Base-by-base conservation (phyloP, 2,329 filamentous ascomycete genomes). In the Exophiala aquamarina region DNA sequence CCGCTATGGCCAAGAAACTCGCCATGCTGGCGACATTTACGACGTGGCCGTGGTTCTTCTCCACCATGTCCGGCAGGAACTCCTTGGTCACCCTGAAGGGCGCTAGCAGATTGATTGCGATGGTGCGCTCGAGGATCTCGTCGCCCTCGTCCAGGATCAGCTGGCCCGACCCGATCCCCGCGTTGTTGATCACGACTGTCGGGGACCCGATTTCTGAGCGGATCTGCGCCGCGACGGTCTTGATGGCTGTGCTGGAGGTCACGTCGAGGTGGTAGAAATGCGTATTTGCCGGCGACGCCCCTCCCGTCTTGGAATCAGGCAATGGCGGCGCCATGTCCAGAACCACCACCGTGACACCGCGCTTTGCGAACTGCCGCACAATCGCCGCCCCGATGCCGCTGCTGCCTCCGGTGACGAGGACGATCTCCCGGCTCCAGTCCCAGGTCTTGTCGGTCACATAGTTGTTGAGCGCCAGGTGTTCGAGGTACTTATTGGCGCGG, bases 161-260 rank as follows among this genome's bases (percentile, higher is more conserved):
- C 55, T 79, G 79, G 50, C 82, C 82, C 15, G 49, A 19, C 4
- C 73, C 77, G 21, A 84, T 75, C 52, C 83, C 84, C 7, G 84
- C 84, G 59, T 87, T 87, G 69, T 87, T 86, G 68, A 87, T 83
- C 3, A 89, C 70, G 52, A 89, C 70, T 0, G 83, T 88, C 1
- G 85, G 85, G 37, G 77, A 60, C 48, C 84, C 85, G 47, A 86
- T 69, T 9, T 76, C 64, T 28, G 65, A 63, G 42, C 78, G 75
- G 60, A 89, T 75, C 3, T 68, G 13, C 5, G 9, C 18, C 6
- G 28, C 17, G 1, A 39, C 28, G 11, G 8, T 63, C 5, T 72
- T 62, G 56, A 88, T 74, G 29, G 71, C 72, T 13, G 72, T 61
- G 4, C 77, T 69, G 1, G 77, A 82, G 41, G 81, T 81, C 55